These are phyloP conservation scores for Kluyveromyces wickerhamii DNA, from an alignment of 805 yeast species.

Conservation along the genomic window DNA sequence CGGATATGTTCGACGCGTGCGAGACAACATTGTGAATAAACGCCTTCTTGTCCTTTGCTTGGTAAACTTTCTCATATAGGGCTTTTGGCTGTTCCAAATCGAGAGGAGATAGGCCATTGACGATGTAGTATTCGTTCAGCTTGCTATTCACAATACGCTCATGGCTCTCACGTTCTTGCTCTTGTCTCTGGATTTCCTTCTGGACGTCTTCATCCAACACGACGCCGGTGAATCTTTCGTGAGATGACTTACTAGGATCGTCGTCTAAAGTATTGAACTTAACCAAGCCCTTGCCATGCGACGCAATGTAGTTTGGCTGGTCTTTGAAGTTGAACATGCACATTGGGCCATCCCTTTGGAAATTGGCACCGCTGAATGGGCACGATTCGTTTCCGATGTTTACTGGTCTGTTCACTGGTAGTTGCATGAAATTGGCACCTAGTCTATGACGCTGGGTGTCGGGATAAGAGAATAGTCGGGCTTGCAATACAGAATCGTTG, in stretches of 20 bases:
- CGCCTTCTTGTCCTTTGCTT: slow-evolving; percentile 26
- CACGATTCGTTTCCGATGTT: slow-evolving; percentile 15
- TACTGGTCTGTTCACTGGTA: slow-evolving; percentile 51
- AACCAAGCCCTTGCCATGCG: slow-evolving; percentile 19
- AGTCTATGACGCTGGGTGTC: slow-evolving; percentile 74
- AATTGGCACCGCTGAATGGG: slow-evolving; percentile 34
- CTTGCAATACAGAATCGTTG: slow-evolving; percentile 71
- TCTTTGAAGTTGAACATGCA: slow-evolving; percentile 40
- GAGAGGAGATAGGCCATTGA: slow-evolving; percentile 35
- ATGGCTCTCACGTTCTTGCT: slow-evolving; percentile 26
- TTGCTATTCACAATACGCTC: slow-evolving; percentile 33
- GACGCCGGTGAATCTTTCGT: slow-evolving; percentile 29
- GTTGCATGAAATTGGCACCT: slow-evolving; percentile 58
- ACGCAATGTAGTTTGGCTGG: slow-evolving; percentile 46
- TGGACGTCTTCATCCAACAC: slow-evolving; percentile 25
- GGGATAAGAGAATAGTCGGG: slow-evolving; percentile 66
- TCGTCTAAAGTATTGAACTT: slow-evolving; percentile 14
- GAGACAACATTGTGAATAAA: slow-evolving; percentile 34
- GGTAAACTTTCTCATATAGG: slow-evolving; percentile 34
- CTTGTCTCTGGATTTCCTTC: slow-evolving; percentile 24
- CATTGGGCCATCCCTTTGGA: slow-evolving; percentile 58
- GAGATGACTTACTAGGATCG: slow-evolving; percentile 10
- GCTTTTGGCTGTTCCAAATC: slow-evolving; percentile 43
- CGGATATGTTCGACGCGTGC: slow-evolving; percentile 31
- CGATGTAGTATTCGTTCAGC: slow-evolving; percentile 30